Base-by-base conservation (phyloP, 225 moss, liverwort and hornwort species). In the Antitrichia curtipendula region DNA sequence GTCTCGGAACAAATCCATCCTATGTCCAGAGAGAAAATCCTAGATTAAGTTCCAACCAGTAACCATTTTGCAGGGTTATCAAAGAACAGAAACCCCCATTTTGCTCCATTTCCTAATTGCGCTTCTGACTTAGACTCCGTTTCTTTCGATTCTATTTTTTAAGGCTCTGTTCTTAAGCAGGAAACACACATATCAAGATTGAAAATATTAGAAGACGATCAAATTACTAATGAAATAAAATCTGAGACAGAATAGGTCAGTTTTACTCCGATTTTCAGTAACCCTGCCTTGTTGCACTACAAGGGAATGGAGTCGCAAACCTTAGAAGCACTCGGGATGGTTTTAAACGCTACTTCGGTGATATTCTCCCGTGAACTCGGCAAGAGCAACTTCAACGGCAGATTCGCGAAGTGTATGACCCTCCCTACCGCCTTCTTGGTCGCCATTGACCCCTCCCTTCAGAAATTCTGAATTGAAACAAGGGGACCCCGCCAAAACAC, bases 271-370 rank as follows among this genome's bases (percentile, higher is more conserved):
- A 61, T 25, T 59, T 61, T 61, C 31, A 21, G 40, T 17, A 40
- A 60, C 43, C 22, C 68, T 43, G 47, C n/a, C 45, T 25, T 63
- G 41, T 28, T 57, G 72, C 75, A 75, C 34, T 31, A 60, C 78
- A 81, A 81, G 81, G 61, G 43, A 34, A 64, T 29, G 56, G 57
- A 77, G 40, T 78, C 40, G 57, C 87, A 9, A 87, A 99, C 98
- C 98, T 99, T 97, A 14, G 98, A 96, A 63, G 97, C 98, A 90
- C 97, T 99, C 68, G 98, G 98, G 76, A 99, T 85, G 78, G 98
- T 99, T 91, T 95, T 99, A 87, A 99, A 97, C 29, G 98, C 97
- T 31, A 99, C 95, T 92, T 99, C 97, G 49, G 94, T 99, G 82
- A 99, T 94, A 87, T 96, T 95, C 84, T 97, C 98, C 71, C 97